These are phyloP conservation scores for Byssoonygena ceratinophila DNA, from an alignment of 2,329 filamentous ascomycete genomes.

Conservation along the genomic window DNA sequence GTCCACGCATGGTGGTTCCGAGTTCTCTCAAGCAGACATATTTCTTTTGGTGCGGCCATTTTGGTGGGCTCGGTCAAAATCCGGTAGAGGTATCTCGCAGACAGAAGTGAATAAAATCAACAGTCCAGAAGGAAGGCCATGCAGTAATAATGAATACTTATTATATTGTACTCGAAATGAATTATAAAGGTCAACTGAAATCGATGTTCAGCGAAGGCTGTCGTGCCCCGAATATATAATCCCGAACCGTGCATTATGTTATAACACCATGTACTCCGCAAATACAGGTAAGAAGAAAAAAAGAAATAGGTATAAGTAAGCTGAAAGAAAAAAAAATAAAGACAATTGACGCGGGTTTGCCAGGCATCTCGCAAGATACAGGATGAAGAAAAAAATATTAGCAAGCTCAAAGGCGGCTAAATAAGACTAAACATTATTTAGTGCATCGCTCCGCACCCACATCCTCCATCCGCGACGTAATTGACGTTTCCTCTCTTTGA, in stretches of 20 bases:
- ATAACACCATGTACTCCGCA: not conserved
- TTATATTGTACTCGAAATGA: not conserved
- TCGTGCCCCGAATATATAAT: not conserved
- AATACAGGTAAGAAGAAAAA: not conserved
- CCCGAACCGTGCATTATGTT: not conserved
- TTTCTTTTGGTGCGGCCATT: no score
- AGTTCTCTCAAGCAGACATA: no score
- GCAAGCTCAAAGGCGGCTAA: not conserved
- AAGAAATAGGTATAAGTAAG: not conserved
- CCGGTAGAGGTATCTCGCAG: no score
- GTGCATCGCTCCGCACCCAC: conserved; percentile 23
- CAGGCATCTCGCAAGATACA: not conserved
- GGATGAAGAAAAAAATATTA: not conserved
- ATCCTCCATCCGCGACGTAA: conserved; percentile 18
- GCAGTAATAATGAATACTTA: no score
- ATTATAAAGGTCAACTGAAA: not conserved
- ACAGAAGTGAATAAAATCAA: no score
- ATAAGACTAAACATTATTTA: conserved; percentile 15
- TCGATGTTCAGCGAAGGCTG: no score
- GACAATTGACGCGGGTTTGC: not conserved
- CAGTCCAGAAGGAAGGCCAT: no score
- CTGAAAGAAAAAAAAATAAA: not conserved
- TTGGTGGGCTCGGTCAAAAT: no score
- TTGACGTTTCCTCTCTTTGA: conserved; percentile 21
- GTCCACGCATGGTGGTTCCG: no score